These are phyloP conservation scores for Pythium brachiatum DNA, from an alignment of 352 stramenopile species.

Conservation along the genomic window DNA sequence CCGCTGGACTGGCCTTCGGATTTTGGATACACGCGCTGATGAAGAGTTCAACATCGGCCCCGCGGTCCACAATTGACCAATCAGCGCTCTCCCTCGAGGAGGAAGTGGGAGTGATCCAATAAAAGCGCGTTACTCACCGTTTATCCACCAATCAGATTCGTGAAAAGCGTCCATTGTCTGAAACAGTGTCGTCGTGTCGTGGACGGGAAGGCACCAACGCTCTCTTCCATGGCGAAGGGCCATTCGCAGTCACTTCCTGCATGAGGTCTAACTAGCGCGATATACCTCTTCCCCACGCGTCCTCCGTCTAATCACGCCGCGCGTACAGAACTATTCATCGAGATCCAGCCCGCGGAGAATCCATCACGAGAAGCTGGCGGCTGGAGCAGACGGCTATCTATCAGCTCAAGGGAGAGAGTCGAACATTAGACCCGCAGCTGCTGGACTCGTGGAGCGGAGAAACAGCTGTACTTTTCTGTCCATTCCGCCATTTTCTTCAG, in stretches of 20 bases:
- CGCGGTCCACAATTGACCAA: slow-evolving; percentile 4
- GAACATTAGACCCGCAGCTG: neutral
- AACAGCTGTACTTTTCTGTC: slow-evolving; percentile 1
- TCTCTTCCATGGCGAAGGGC: neutral
- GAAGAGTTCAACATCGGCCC: neutral
- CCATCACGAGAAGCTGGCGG: neutral
- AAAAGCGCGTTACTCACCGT: neutral
- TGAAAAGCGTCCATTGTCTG: neutral
- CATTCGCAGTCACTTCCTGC: neutral
- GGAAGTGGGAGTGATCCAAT: slow-evolving; percentile 1
- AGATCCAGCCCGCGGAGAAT: neutral
- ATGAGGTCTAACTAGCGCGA: neutral
- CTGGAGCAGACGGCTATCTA: too few species aligned
- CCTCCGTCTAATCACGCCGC: neutral
- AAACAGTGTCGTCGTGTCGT: neutral
- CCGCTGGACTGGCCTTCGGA: slow-evolving; percentile 18
- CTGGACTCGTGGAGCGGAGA: neutral
- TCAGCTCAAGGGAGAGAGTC: too few species aligned
- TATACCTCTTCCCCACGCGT: neutral
- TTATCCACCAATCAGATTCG: neutral
- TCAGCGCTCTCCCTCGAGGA: neutral
- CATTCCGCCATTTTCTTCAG: neutral
- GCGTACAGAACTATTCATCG: neutral
- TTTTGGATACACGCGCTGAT: slow-evolving; percentile 7
- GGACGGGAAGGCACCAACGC: neutral